Conservation (phyloP, 148 eudicot species). For the Rhododendron mucronatum region DNA sequence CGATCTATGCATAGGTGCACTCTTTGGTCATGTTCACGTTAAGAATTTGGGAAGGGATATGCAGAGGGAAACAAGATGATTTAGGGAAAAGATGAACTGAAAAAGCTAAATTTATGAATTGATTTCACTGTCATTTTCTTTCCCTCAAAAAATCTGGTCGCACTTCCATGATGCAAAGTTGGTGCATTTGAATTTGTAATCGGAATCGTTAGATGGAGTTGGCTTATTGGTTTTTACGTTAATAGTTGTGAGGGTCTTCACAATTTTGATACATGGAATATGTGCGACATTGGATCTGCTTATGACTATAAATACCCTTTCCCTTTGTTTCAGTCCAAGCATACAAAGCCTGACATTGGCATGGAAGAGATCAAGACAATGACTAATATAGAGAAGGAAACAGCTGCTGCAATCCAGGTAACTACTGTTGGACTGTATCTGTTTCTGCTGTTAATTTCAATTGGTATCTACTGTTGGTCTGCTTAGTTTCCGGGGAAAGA, state of each 20-base stretch:
- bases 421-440: too few species aligned
- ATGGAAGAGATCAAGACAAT: slow-evolving; percentile 9
- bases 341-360: neutral
- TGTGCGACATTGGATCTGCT: neutral
- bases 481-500: too few species aligned
- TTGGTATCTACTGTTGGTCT: too few species aligned
- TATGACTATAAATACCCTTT: neutral
- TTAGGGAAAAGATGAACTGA: neutral
- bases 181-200: neutral
- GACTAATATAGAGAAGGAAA: too few species aligned
- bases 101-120: neutral
- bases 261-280: neutral
- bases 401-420: too few species aligned
- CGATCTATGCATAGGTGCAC: neutral
- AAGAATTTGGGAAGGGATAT: neutral
- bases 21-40: neutral
- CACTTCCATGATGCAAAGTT: neutral
- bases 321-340: neutral
- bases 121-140: too few species aligned
- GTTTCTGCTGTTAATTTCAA: too few species aligned
- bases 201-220: neutral
- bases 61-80: neutral
- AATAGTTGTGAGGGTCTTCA: neutral
- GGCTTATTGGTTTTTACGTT: neutral
- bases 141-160: neutral